Percentiles rank a stretch among this genome's conserved stretches.
Conservation (phyloP, 2,329 filamentous ascomycete species). For the Anthostomella pinea region DNA sequence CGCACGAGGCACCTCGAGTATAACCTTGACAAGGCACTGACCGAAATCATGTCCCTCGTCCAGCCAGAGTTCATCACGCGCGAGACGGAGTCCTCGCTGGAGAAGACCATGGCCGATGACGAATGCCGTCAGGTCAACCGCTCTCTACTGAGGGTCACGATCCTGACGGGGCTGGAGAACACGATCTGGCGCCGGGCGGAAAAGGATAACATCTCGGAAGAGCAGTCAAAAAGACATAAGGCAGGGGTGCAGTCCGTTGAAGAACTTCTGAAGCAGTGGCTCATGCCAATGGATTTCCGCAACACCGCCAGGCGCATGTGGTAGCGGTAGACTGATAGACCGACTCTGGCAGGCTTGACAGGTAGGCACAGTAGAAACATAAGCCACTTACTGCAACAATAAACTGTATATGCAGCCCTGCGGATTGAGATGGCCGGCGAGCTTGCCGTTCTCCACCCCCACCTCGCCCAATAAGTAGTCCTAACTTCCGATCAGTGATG, state of each 20-base stretch:
- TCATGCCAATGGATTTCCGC: slow-evolving; percentile 8
- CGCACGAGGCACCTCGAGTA: slow-evolving; percentile 14
- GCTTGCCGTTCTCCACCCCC: too few species aligned
- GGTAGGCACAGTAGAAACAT: too few species aligned
- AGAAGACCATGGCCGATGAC: slow-evolving; percentile 13
- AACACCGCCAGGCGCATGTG: slow-evolving; percentile 18
- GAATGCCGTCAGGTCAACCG: slow-evolving; percentile 18
- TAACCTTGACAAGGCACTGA: slow-evolving; percentile 12
- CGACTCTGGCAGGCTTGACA: too few species aligned
- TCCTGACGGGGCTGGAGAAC: slow-evolving; percentile 22
- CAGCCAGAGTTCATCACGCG: slow-evolving; percentile 24
- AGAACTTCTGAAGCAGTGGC: too few species aligned
- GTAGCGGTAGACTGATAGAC: too few species aligned
- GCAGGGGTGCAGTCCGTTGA: slow-evolving; percentile 16
- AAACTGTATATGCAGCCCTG: too few species aligned
- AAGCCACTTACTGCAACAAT: too few species aligned
- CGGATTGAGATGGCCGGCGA: too few species aligned
- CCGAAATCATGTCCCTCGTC: slow-evolving; percentile 15
- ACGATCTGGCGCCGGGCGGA: slow-evolving; percentile 20
- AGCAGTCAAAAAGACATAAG: slow-evolving; percentile 12
- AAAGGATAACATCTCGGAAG: slow-evolving; percentile 12
- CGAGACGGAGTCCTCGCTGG: slow-evolving; percentile 12
- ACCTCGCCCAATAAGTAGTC: too few species aligned
- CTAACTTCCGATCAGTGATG: too few species aligned
- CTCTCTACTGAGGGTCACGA: slow-evolving; percentile 21